phyloP scores from a whole-genome alignment of 306 rosid genomes.

The Trifolium repens region DNA sequence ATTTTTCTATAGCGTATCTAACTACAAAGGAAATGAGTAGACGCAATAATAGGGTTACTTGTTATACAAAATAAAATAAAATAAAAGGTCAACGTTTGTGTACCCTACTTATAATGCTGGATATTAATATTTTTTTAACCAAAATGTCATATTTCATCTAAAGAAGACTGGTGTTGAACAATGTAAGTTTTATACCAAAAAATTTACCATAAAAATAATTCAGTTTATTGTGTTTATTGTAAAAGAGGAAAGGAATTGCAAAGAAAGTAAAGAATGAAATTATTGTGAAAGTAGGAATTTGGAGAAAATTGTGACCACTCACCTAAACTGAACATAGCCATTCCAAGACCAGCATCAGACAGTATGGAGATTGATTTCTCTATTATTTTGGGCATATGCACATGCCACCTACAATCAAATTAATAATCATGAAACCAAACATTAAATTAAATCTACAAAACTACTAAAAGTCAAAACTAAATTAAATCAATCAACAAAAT shows the following conservation, averaged over 20 bases:
- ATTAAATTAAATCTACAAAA: slow-evolving; percentile 4
- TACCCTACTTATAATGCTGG: too few relatives aligned
- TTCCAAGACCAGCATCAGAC: slow-evolving; percentile 98
- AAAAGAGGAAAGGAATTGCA: slow-evolving; percentile 34
- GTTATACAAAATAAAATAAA: too few relatives aligned
- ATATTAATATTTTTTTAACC: too few relatives aligned
- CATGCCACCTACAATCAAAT: slow-evolving; percentile 72
- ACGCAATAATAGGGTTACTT: too few relatives aligned
- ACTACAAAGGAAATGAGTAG: too few relatives aligned
- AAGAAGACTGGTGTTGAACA: too few relatives aligned
- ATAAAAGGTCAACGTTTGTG: too few relatives aligned
- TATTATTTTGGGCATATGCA: slow-evolving; percentile 83
- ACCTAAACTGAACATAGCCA: slow-evolving; percentile 99
- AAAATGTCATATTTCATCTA: too few relatives aligned
- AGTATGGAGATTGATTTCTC: slow-evolving; percentile 87
- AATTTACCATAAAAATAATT: too few relatives aligned
- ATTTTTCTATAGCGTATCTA: too few relatives aligned
- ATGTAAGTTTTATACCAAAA: too few relatives aligned
- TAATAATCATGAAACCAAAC: slow-evolving; percentile 6
- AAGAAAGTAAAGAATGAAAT: slow-evolving; percentile 33
- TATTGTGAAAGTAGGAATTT: slow-evolving; percentile 30
- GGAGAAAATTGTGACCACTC: slow-evolving; percentile 48
- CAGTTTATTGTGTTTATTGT: background rate
- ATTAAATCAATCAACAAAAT: background rate
- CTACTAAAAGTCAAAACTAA: slow-evolving; percentile 30